Base-by-base conservation (phyloP, 2,329 filamentous ascomycete genomes). In the Camillea tinctor region DNA sequence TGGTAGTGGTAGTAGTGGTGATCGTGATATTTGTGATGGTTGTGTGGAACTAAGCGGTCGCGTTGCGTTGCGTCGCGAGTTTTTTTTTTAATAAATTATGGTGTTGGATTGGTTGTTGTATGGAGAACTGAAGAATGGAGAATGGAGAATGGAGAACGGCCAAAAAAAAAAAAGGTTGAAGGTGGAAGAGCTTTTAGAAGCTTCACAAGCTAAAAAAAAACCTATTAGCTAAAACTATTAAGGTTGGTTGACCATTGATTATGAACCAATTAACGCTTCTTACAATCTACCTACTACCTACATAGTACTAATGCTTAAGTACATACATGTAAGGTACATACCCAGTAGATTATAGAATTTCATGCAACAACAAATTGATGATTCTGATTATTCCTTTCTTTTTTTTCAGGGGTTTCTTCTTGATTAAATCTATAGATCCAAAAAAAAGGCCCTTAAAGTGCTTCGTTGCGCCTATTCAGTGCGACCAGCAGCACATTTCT, bases 401-500 rank as follows among this genome's bases (percentile, higher is more conserved):
- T 44, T 7, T 30, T 30, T 7, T 30, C 9, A n/a, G n/a, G n/a
- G n/a, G 24, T 26, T 4, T 30, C 26, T 30, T 44, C 36, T 44
- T 15, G n/a, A 44, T 44, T 44, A 44, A 44, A n/a, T 44, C 36
- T 44, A 44, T 44, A 6, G 36, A 17, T 40, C 36, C 36, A 44
- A 44, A 11, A 44, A n/a, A 44, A 44, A 44, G 11, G 13, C 36
- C 17, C 36, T 44, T n/a, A n/a, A n/a, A n/a, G n/a, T n/a, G n/a
- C n/a, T n/a, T n/a, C n/a, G n/a, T n/a, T 44, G 36, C 36, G 36
- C 36, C 36, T 44, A 11, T 15, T n/a, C 36, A 55, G 59, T 61
- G 52, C 56, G 22, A 61, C 60, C 51, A 55, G 54, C 48, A 60
- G 54, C 59, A 44, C 36, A 17, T 44, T 50, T 54, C 60, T 26